A percentile compares a stretch with the other conserved stretches of the same genome.
phyloP scores from a whole-genome alignment of 805 yeast species.

The Metschnikowia bowlesiae region DNA sequence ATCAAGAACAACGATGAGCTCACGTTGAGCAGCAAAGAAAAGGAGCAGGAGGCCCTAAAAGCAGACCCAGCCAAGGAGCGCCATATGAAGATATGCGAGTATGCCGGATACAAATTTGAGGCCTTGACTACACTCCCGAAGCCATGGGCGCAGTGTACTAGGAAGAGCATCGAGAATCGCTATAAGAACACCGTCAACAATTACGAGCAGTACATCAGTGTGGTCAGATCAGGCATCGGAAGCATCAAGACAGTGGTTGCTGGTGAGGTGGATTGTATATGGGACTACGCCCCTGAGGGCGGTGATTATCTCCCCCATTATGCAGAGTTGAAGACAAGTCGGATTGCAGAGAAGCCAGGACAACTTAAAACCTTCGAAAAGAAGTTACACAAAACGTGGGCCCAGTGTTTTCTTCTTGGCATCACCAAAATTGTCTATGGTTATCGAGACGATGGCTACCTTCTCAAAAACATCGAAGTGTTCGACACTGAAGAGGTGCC shows the following conservation, averaged over 20 bases:
- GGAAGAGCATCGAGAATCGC: slow-evolving; percentile 67
- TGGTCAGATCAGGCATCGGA: slow-evolving; percentile 86
- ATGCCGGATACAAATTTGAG: slow-evolving; percentile 84
- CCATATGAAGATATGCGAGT: slow-evolving; percentile 42
- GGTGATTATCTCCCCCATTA: slow-evolving; percentile 65
- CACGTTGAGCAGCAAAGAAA: slow-evolving; percentile 27
- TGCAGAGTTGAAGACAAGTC: slow-evolving; percentile 76
- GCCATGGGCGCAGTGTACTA: slow-evolving; percentile 67
- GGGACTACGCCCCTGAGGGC: slow-evolving; percentile 63
- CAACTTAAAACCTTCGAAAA: slow-evolving; percentile 67
- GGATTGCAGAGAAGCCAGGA: slow-evolving; percentile 49
- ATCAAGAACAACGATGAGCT: slow-evolving; percentile 48
- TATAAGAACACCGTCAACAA: slow-evolving; percentile 56
- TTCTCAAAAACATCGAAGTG: slow-evolving; percentile 67
- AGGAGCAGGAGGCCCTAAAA: slow-evolving; percentile 14
- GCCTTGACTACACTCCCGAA: slow-evolving; percentile 64
- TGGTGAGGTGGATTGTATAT: slow-evolving; percentile 90
- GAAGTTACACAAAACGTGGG: slow-evolving; percentile 81
- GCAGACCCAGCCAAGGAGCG: slow-evolving; percentile 21
- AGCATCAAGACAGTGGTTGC: slow-evolving; percentile 62
- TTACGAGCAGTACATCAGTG: slow-evolving; percentile 71
- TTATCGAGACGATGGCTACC: slow-evolving; percentile 69
- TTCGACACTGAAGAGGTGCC: slow-evolving; percentile 79
- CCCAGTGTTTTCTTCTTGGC: slow-evolving; percentile 87
- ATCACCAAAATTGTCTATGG: slow-evolving; percentile 80